phyloP scores from a whole-genome alignment of 768 basidiomycete genomes.

The Suillus subalutaceus region DNA sequence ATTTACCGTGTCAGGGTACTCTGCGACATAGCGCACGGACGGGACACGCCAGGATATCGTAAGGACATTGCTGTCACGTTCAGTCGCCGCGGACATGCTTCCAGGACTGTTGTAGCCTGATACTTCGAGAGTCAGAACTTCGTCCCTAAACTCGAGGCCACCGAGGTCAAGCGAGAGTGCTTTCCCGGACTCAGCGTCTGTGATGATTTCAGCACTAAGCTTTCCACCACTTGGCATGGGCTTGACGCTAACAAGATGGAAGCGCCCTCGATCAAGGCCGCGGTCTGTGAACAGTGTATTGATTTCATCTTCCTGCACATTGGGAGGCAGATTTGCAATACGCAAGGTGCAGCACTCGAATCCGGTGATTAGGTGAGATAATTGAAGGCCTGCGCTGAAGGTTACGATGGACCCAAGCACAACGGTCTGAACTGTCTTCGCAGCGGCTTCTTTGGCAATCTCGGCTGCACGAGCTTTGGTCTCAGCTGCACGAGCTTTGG shows the following conservation, averaged over 20 bases:
- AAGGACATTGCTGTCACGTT: conserved; percentile 41
- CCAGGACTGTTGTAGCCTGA: conserved; percentile 40
- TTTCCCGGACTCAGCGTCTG: conserved; percentile 43
- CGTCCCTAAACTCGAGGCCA: conserved; percentile 49
- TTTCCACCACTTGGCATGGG: conserved; percentile 26
- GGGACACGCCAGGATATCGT: conserved; percentile 56
- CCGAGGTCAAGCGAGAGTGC: conserved; percentile 48
- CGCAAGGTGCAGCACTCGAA: conserved; percentile 55
- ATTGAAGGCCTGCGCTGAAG: conserved; percentile 51
- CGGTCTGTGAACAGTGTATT: conserved; percentile 45
- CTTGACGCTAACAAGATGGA: conserved; percentile 39
- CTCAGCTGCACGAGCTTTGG: background rate
- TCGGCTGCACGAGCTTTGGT: background rate
- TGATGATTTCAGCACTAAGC: conserved; percentile 47
- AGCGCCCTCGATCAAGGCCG: conserved; percentile 38
- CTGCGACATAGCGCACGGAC: conserved; percentile 47
- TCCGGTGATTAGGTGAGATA: conserved; percentile 47
- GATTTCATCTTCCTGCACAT: conserved; percentile 44
- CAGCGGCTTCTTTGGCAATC: conserved; percentile 40
- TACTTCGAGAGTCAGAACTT: conserved; percentile 45
- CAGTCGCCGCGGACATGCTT: conserved; percentile 43
- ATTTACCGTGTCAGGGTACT: conserved; percentile 29
- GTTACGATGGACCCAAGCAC: conserved; percentile 52
- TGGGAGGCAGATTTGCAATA: conserved; percentile 47
- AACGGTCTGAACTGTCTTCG: conserved; percentile 43